Evolutionary conservation across 1,284 basidiomycete species (phyloP), one percentile per base, ranked within the genome.

Genomic region (Trichosporon sp.): DNA sequence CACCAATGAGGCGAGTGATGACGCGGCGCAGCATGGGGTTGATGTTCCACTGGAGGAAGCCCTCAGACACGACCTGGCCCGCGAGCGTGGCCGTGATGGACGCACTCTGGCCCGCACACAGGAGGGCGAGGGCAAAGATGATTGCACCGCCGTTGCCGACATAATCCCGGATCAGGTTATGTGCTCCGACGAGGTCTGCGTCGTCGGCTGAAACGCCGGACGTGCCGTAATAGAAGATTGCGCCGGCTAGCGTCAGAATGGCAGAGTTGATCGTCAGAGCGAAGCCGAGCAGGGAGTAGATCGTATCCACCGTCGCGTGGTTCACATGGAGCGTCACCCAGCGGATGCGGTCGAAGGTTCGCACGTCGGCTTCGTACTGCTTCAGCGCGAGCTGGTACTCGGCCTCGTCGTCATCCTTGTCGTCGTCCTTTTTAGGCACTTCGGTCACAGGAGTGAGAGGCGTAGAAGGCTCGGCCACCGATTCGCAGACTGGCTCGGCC

Each of bases 51-150:
- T 90, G 89, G 73, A 99, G 88, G 83, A 98, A 97, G 0, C 96
- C 96, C 84, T 98, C 96, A 0, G 91, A 91, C 40, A 98, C 92
- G 61, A 95, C 91, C 84, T 98, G 87, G 31, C 96, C 96, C 0
- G 94, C 92, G 11, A 98, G 87, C 0, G 95, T 98, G 6, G 93
- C 95, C 1, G 97, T 93, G 73, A 98, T 89, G 8, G 92, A 93
- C 0, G 96, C 93, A 75, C 92, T 94, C 86, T 98, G 94, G 2
- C 96, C 96, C 0, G 94, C 79, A 48, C 91, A 90, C 8, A 97
- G 87, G 6, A 97, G 85, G 0, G 92, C 92, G 51, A 98, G 80
- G 0, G 95, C 94, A 78, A 97, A 97, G 64, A 96, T 84, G 38
- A 91, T 88, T 0, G 91, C 94, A 14, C 92, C 90, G 54, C 88